phyloP scores from a whole-genome alignment of 345 rosid genomes.

The Syzygium oleosum region DNA sequence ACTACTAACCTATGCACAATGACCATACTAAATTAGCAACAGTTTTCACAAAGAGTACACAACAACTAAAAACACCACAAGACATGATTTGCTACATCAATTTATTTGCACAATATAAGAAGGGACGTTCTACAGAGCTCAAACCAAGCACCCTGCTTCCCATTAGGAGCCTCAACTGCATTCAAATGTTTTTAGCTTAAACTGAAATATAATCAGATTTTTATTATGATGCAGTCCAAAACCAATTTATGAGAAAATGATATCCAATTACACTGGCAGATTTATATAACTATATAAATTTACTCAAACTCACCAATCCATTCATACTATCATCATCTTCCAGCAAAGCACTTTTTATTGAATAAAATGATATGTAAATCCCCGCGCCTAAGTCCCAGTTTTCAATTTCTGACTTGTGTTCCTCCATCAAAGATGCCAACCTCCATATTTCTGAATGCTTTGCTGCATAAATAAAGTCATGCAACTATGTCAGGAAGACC shows the following conservation, averaged over 20 bases:
- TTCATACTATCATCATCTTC: constrained; percentile 38
- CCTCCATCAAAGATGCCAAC: constrained; percentile 75
- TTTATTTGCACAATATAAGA: not conserved
- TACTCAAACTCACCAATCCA: constrained; percentile 42
- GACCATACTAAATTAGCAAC: not conserved
- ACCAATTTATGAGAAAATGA: not conserved
- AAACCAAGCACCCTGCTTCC: not conserved
- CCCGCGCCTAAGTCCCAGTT: constrained; percentile 98
- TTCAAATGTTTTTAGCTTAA: not conserved
- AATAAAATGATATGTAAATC: constrained; percentile 66
- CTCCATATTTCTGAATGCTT: constrained; percentile 72
- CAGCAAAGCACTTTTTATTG: constrained; percentile 48
- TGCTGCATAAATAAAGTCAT: constrained; percentile 33
- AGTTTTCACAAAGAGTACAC: not conserved
- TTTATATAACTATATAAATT: not conserved
- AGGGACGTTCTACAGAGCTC: not conserved
- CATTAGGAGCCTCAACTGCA: not conserved
- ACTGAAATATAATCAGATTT: not conserved
- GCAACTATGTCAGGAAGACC: not conserved
- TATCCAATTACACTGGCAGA: not conserved
- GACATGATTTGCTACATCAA: not conserved
- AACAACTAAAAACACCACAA: not conserved
- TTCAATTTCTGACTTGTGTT: constrained; percentile 84
- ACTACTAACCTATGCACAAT: not conserved
- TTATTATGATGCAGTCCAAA: not conserved